phyloP scores from a whole-genome alignment of 495 filamentous ascomycete genomes.

The Penicillium fimorum region DNA sequence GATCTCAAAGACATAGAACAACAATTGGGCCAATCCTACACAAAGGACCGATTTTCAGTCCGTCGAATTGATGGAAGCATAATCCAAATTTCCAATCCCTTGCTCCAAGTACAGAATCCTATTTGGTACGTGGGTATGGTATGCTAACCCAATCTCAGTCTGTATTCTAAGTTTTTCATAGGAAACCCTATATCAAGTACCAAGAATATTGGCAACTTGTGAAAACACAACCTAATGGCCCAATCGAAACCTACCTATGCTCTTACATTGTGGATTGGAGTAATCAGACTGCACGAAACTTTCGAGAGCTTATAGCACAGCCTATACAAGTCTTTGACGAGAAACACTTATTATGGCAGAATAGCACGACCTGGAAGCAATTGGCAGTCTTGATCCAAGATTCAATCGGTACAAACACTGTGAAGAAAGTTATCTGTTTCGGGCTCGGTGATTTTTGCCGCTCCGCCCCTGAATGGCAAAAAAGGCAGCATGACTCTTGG shows the following conservation, averaged over 20 bases:
- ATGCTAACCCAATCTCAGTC: conserved; percentile 24
- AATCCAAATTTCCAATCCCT: conserved; percentile 37
- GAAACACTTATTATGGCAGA: conserved; percentile 31
- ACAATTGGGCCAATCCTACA: conserved; percentile 35
- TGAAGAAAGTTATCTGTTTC: conserved; percentile 42
- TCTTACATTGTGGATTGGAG: conserved; percentile 40
- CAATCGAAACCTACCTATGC: conserved; percentile 35
- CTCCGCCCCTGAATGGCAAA: conserved; percentile 33
- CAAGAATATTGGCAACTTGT: conserved; percentile 35
- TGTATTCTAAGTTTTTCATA: conserved; percentile 25
- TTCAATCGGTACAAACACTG: conserved; percentile 26
- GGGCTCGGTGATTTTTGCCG: conserved; percentile 38
- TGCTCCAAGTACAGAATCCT: conserved; percentile 38
- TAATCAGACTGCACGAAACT: conserved; percentile 33
- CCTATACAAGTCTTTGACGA: conserved; percentile 35
- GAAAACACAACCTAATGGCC: conserved; percentile 26
- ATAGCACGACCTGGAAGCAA: conserved; percentile 29
- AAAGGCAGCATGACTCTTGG: conserved; percentile 26
- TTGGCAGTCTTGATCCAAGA: conserved; percentile 28
- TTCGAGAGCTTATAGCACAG: conserved; percentile 32
- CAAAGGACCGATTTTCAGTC: conserved; percentile 33
- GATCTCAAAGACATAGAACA: conserved; percentile 38
- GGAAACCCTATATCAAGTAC: conserved; percentile 34
- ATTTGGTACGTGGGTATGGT: conserved; percentile 37
- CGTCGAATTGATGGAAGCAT: conserved; percentile 37